Conservation (phyloP, 2,329 filamentous ascomycete species). For the Fusarium mexicanum region DNA sequence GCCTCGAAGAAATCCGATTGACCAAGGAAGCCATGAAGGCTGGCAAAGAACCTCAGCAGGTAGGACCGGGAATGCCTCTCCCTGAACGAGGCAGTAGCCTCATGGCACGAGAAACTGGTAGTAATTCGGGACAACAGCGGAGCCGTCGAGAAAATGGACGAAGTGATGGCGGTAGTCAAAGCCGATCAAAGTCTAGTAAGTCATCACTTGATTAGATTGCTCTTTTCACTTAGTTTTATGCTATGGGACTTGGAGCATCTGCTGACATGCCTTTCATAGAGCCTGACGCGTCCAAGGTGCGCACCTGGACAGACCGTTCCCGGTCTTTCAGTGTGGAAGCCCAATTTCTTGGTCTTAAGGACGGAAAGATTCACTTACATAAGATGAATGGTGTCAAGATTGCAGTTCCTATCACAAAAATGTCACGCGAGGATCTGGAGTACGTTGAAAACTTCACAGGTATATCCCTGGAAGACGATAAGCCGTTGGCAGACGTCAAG, state of each 20-base stretch:
- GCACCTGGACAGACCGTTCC: slow-evolving; percentile 94
- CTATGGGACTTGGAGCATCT: not conserved
- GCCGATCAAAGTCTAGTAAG: slow-evolving; percentile 78
- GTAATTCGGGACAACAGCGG: slow-evolving; percentile 76
- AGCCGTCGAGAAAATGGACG: slow-evolving; percentile 74
- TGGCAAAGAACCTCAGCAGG: slow-evolving; percentile 67
- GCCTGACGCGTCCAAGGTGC: slow-evolving; percentile 83
- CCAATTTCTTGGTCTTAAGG: slow-evolving; percentile 92
- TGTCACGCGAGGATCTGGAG: slow-evolving; percentile 94
- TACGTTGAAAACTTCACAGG: slow-evolving; percentile 92
- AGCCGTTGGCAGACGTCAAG: slow-evolving; percentile 87
- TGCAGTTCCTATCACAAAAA: slow-evolving; percentile 92
- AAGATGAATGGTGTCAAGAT: slow-evolving; percentile 99
- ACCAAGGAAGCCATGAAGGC: slow-evolving; percentile 81
- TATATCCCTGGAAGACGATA: slow-evolving; percentile 91
- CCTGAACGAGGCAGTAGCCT: slow-evolving; percentile 85
- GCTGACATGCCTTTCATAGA: slow-evolving; percentile 60
- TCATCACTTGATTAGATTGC: not conserved
- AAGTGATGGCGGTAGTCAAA: slow-evolving; percentile 62
- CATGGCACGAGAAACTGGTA: slow-evolving; percentile 71
- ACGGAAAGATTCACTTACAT: slow-evolving; percentile 97
- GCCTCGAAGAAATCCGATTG: slow-evolving; percentile 82
- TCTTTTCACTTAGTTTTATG: not conserved
- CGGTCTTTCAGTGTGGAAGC: slow-evolving; percentile 98
- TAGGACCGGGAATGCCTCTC: slow-evolving; percentile 80